Conservation (phyloP, 129 eudicot species). For the Saussurea involucrata region DNA sequence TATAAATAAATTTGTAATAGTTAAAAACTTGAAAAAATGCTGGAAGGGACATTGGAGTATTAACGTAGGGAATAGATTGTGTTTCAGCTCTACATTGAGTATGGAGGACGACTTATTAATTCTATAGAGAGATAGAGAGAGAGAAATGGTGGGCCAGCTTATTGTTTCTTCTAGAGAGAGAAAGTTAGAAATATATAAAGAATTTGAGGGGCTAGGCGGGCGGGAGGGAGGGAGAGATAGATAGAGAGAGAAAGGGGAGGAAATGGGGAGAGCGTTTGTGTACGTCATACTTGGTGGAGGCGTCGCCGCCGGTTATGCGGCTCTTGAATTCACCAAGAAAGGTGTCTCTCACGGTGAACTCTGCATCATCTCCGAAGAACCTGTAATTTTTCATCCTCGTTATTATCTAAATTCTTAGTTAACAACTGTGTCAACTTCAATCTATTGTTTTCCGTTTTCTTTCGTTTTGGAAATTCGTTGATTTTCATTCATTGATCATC, state of each 20-base stretch:
- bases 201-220: conserved; percentile 31
- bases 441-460: background rate
- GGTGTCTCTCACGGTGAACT: conserved; percentile 91
- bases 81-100: background rate
- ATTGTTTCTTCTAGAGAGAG: conserved; percentile 11
- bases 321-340: conserved; percentile 82
- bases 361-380: conserved; percentile 95
- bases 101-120: background rate
- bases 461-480: background rate
- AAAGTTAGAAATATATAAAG: conserved; percentile 26
- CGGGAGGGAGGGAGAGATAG: conserved; percentile 13
- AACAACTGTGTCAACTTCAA: background rate
- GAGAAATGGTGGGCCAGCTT: background rate
- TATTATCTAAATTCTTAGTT: conserved; percentile 9
- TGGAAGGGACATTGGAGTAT: no score
- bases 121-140: background rate
- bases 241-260: background rate
- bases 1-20: no score
- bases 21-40: no score
- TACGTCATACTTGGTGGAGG: conserved; percentile 96
- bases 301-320: conserved; percentile 96
- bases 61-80: no score
- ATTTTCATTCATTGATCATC: conserved; percentile 20
- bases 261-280: conserved; percentile 90
- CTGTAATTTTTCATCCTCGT: conserved; percentile 41